phyloP scores from a whole-genome alignment of 345 rosid genomes.

The Pistacia atlantica region DNA sequence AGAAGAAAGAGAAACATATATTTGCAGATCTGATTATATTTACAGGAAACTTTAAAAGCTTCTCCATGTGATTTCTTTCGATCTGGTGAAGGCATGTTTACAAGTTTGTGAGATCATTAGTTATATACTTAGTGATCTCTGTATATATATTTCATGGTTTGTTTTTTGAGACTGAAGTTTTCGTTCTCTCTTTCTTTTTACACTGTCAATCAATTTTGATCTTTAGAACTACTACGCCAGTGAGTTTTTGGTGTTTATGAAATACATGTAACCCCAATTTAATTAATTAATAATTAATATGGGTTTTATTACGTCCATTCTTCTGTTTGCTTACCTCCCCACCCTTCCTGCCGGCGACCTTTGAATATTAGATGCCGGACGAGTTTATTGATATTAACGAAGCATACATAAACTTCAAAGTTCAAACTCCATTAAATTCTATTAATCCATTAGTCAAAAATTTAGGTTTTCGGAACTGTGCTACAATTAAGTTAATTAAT shows the following conservation, averaged over 20 bases:
- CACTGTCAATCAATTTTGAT: background rate
- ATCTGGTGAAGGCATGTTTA: background rate
- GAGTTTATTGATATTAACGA: background rate
- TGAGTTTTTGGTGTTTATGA: no score
- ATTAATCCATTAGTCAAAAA: background rate
- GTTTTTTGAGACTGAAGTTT: background rate
- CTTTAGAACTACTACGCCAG: background rate
- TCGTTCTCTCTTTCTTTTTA: background rate
- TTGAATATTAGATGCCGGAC: constrained; percentile 1
- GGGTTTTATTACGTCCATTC: background rate
- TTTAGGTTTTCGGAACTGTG: constrained; percentile 1
- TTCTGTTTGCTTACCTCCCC: background rate
- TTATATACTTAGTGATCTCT: background rate
- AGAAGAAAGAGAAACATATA: background rate
- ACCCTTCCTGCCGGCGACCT: background rate
- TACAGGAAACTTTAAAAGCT: background rate
- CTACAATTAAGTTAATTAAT: no score
- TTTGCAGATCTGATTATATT: constrained; percentile 8
- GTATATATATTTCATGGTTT: background rate
- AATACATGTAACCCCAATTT: no score
- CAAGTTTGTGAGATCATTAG: background rate
- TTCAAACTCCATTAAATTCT: no score
- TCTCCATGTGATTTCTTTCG: background rate
- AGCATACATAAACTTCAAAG: background rate
- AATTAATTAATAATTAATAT: no score